Base-by-base conservation (phyloP, 345 rosid species). In the Eucalyptus curtisii region DNA sequence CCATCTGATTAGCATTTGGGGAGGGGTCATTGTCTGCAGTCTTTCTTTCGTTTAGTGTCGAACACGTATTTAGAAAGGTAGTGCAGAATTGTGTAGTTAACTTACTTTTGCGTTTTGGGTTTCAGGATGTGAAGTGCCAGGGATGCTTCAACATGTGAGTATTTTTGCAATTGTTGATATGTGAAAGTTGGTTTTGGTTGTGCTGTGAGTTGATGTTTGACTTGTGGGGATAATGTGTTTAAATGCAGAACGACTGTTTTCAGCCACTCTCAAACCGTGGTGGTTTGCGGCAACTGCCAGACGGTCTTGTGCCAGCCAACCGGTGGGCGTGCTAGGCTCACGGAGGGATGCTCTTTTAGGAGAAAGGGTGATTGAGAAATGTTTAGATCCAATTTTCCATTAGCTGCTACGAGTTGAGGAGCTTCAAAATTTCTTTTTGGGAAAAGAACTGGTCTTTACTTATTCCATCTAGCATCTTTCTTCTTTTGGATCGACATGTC, bases 131-230 rank as follows among this genome's bases (percentile, higher is more conserved):
- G 48, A 87, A 87, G 85, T 87, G 88, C 59, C 88, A 87, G 57
- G 88, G 88, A 44, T 87, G 85, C 88, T 87, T 87, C 84, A 87
- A 49, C 85, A 87, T 87, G 88, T 87, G 55, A 87, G 85, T 87
- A 47, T 49, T 66, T 52, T 66, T 52, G 61, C 30, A 20, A 17
- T 50, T 31, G 10, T 24, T 50, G 87, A 49, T 49, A n/a, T 19
- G 49, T 68, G 59, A 4, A 16, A 66, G 14, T 49, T 66, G 47
- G 55, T 66, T 68, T 66, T 68, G 8, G 53, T 86, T 19, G 45
- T 86, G 85, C 52, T 30, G 17, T 66, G n/a, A 55, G 30, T n/a
- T 50, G 87, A 31, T 50, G 87, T 49, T 49, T 86, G 2, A 86
- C 42, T 50, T 3, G 40, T 53, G 30, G 79, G 55, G 25, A 44